Conservation (phyloP, 495 filamentous ascomycete species). For the Penicillium bovifimosum region DNA sequence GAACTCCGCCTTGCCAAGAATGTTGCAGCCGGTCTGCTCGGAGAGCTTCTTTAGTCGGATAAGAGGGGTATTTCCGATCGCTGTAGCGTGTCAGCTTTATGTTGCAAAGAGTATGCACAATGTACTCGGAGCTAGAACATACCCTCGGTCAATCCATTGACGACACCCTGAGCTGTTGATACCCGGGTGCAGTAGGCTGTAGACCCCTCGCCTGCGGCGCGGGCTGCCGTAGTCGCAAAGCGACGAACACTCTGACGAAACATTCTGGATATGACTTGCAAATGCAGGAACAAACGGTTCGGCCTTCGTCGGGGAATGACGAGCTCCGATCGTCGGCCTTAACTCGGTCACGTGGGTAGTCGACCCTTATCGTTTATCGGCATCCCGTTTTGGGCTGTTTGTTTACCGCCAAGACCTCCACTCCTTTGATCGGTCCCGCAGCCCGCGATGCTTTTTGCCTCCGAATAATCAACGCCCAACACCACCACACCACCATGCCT, state of each 20-base stretch:
- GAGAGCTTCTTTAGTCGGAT: slow-evolving; percentile 86
- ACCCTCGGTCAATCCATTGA: slow-evolving; percentile 85
- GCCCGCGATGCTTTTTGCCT: slow-evolving; percentile 19
- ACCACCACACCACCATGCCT: slow-evolving; percentile 48
- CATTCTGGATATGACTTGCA: slow-evolving; percentile 37
- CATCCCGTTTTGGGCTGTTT: slow-evolving; percentile 46
- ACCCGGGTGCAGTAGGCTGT: slow-evolving; percentile 58
- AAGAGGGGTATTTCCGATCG: slow-evolving; percentile 94
- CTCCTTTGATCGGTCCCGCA: slow-evolving; percentile 22
- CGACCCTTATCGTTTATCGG: slow-evolving; percentile 27
- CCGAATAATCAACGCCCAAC: slow-evolving; percentile 18
- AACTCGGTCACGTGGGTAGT: slow-evolving; percentile 21
- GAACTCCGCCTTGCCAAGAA: slow-evolving; percentile 97
- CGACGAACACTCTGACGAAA: slow-evolving; percentile 51
- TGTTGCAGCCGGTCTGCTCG: slow-evolving; percentile 85
- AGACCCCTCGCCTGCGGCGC: slow-evolving; percentile 46
- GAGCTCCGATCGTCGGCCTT: slow-evolving; percentile 16
- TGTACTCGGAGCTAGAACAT: slow-evolving; percentile 21
- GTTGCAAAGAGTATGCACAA: neutral
- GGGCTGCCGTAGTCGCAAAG: slow-evolving; percentile 51
- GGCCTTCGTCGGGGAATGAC: slow-evolving; percentile 4
- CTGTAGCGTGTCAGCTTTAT: slow-evolving; percentile 37
- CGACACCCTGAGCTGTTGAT: slow-evolving; percentile 77
- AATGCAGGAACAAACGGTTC: slow-evolving; percentile 5
- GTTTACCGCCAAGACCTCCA: slow-evolving; percentile 36